These are phyloP conservation scores for Mrakia gelida DNA, from an alignment of 768 basidiomycete genomes.

Conservation along the genomic window DNA sequence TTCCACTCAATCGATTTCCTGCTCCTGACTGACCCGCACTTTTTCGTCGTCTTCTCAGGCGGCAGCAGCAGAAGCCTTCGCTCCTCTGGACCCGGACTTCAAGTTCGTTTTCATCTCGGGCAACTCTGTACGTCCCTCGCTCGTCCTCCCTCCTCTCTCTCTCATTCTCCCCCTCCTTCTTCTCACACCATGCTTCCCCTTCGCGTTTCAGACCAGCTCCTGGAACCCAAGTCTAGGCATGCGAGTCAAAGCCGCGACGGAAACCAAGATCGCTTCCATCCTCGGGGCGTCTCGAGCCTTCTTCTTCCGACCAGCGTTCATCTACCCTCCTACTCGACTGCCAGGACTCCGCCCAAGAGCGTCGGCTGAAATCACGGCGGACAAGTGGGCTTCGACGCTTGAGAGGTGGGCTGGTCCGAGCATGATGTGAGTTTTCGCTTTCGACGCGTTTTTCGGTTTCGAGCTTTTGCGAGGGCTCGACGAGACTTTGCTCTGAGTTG, in stretches of 20 bases:
- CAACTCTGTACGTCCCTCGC: neutral
- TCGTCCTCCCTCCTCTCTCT: neutral
- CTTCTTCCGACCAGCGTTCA: neutral
- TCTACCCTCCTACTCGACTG: neutral
- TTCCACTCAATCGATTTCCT: too few relatives aligned
- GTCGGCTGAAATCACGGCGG: neutral
- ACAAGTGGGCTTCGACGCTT: neutral
- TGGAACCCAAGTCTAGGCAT: neutral
- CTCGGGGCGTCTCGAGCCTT: neutral
- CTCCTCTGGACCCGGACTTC: neutral
- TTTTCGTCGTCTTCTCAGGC: neutral
- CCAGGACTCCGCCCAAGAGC: neutral
- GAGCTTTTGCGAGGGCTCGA: too few relatives aligned
- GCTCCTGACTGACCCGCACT: neutral
- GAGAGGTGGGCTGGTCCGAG: neutral
- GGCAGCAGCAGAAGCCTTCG: neutral
- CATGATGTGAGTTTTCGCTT: neutral
- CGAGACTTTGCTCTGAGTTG: neutral
- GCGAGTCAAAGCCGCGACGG: constrained; percentile 1
- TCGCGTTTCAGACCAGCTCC: neutral
- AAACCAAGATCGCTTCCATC: neutral
- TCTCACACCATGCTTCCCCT: neutral
- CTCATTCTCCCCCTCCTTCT: neutral
- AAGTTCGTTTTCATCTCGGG: constrained; percentile 3
- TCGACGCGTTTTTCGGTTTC: neutral